Conservation (phyloP, 768 basidiomycete species). For the Russula virescens region DNA sequence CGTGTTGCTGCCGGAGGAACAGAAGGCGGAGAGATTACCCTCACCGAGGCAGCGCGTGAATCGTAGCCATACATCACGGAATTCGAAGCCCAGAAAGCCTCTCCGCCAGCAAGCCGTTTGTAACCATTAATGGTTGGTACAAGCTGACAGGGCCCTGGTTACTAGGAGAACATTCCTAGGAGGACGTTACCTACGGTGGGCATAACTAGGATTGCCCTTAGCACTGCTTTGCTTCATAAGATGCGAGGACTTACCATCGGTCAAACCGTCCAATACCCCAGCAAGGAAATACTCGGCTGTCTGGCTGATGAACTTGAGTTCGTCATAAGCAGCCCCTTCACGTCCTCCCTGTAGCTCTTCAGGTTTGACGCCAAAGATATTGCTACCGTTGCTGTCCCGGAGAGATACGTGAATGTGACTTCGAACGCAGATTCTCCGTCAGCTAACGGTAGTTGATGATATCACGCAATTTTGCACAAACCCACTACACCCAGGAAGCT, state of each 20-base stretch:
- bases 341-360: slow-evolving; percentile 59
- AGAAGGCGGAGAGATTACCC: slow-evolving; percentile 89
- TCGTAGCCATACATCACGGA: slow-evolving; percentile 94
- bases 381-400: slow-evolving; percentile 58
- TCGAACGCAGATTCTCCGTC: not conserved
- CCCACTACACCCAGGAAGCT: slow-evolving; percentile 97
- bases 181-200: slow-evolving; percentile 16
- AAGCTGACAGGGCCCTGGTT: slow-evolving; percentile 38
- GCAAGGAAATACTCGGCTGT: slow-evolving; percentile 92
- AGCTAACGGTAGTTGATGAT: not conserved
- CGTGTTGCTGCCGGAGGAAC: slow-evolving; percentile 78
- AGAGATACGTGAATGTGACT: slow-evolving; percentile 93
- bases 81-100: slow-evolving; percentile 92
- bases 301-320: slow-evolving; percentile 79
- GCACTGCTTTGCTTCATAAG: not conserved
- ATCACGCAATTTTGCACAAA: slow-evolving; percentile 30
- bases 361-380: slow-evolving; percentile 71
- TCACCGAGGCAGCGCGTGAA: slow-evolving; percentile 85
- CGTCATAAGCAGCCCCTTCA: slow-evolving; percentile 63
- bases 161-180: not conserved
- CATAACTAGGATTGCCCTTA: slow-evolving; percentile 18
- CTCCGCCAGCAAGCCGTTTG: slow-evolving; percentile 91
- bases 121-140: slow-evolving; percentile 95
- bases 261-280: slow-evolving; percentile 81
- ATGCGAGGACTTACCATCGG: slow-evolving; percentile 58